Evolutionary conservation across 805 yeast genomes (phyloP).

Genomic region (Saccharomyces jurei): DNA sequence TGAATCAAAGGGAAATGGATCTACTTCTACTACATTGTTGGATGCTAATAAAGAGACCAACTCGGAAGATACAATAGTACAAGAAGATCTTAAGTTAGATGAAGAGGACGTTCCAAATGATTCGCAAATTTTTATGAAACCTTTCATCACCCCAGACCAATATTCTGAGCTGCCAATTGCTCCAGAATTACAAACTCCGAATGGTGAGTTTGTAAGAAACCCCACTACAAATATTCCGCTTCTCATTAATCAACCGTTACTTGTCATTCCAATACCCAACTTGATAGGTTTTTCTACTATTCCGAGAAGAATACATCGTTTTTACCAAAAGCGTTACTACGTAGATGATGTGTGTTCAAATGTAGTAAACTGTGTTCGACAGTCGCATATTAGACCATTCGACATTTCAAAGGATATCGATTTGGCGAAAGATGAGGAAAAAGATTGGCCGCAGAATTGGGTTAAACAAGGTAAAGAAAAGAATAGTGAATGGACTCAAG

Average conservation of each 20-base stretch:
- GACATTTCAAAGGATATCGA: constrained; percentile 33
- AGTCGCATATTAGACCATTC: constrained; percentile 44
- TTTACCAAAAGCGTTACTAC: constrained; percentile 62
- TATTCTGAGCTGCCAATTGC: constrained; percentile 51
- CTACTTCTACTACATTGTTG: neutral
- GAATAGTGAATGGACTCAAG: constrained; percentile 83
- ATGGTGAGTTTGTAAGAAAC: constrained; percentile 20
- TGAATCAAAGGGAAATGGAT: constrained; percentile 5
- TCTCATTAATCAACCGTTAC: constrained; percentile 67
- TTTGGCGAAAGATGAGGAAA: constrained; percentile 42
- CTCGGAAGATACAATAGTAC: constrained; percentile 7
- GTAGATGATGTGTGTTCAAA: constrained; percentile 61
- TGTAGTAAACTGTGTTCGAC: constrained; percentile 45
- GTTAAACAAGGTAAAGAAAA: constrained; percentile 64
- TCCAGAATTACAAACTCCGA: constrained; percentile 40
- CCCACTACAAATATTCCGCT: constrained; percentile 39
- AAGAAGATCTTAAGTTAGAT: constrained; percentile 6
- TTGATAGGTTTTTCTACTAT: constrained; percentile 69
- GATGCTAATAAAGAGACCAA: constrained; percentile 9
- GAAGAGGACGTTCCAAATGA: constrained; percentile 9
- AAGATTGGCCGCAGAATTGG: constrained; percentile 85
- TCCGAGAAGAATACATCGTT: constrained; percentile 70
- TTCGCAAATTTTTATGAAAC: constrained; percentile 38
- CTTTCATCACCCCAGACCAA: constrained; percentile 55
- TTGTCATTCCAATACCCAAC: constrained; percentile 69